Conservation (phyloP, 202 grass and related monocot species). For the Brachypodium distachyon region DNA sequence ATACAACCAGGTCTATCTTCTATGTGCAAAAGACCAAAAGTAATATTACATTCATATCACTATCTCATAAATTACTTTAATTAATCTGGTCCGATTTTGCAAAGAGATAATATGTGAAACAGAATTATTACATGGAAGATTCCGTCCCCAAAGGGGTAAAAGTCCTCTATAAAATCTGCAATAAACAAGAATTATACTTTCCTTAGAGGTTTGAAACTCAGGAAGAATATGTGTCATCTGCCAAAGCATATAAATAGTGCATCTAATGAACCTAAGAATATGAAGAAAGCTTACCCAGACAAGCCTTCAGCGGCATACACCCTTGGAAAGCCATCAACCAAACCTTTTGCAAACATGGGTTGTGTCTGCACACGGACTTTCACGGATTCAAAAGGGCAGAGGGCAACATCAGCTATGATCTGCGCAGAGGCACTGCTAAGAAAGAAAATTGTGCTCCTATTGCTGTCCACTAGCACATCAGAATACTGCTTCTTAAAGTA, state of each 20-base stretch:
- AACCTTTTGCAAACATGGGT: slow-evolving; percentile 73
- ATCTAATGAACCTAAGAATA: background rate
- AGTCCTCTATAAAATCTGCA: slow-evolving; percentile 91
- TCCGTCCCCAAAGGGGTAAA: slow-evolving; percentile 86
- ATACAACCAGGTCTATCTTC: background rate
- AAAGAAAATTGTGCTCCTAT: slow-evolving; percentile 72
- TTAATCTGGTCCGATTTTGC: background rate
- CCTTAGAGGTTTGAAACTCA: background rate
- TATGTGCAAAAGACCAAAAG: background rate
- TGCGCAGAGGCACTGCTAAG: slow-evolving; percentile 92
- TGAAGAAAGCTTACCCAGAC: slow-evolving; percentile 51
- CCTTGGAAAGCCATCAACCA: slow-evolving; percentile 87
- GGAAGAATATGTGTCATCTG: background rate
- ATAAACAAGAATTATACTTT: slow-evolving; percentile 13
- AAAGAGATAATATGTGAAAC: background rate
- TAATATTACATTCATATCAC: background rate
- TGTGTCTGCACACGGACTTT: slow-evolving; percentile 94
- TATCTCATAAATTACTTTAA: background rate
- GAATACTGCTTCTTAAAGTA: slow-evolving; percentile 96
- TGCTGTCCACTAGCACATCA: slow-evolving; percentile 45
- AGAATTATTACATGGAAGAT: slow-evolving; percentile 82
- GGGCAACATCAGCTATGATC: slow-evolving; percentile 87
- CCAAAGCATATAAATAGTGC: background rate
- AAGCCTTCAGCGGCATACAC: slow-evolving; percentile 86
- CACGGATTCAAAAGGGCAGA: slow-evolving; percentile 85